Evolutionary conservation across 2,329 filamentous ascomycete genomes (phyloP).

Genomic region (Cladophialophora exuberans): DNA sequence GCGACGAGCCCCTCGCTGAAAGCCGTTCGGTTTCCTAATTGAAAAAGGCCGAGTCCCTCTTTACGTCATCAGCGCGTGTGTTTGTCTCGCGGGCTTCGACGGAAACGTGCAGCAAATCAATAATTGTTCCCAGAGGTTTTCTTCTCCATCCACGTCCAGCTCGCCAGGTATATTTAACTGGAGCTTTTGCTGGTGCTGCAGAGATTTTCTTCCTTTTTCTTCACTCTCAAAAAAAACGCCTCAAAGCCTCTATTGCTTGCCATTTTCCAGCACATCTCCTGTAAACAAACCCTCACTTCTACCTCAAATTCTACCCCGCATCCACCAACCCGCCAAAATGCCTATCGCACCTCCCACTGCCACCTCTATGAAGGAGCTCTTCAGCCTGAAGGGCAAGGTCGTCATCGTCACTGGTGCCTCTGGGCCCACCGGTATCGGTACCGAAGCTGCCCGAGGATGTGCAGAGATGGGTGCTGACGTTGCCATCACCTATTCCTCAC

Average conservation of each 20-base stretch:
- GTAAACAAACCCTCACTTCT: background rate
- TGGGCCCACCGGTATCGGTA: slow-evolving; percentile 63
- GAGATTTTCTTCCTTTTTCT: slow-evolving; percentile 2
- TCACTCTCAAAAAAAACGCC: background rate
- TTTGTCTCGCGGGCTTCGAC: background rate
- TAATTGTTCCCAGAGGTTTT: background rate
- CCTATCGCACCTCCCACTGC: slow-evolving; percentile 30
- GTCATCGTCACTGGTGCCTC: slow-evolving; percentile 54
- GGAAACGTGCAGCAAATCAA: slow-evolving; percentile 4
- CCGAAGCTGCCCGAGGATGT: slow-evolving; percentile 66
- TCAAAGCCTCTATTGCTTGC: background rate
- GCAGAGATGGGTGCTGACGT: slow-evolving; percentile 67
- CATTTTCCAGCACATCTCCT: background rate
- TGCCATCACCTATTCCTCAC: slow-evolving; percentile 69
- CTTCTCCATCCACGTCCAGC: no score
- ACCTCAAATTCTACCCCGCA: slow-evolving; percentile 5
- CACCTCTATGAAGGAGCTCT: slow-evolving; percentile 42
- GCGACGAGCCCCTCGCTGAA: background rate
- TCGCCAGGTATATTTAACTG: slow-evolving; percentile 11
- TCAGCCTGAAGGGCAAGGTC: slow-evolving; percentile 53
- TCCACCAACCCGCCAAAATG: slow-evolving; percentile 27
- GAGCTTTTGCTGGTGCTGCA: background rate
- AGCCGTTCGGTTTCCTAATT: slow-evolving; percentile 4
- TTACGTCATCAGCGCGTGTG: slow-evolving; percentile 14
- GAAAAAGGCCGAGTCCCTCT: slow-evolving; percentile 1